Conservation (phyloP, 2,329 filamentous ascomycete species). For the Trichophyton simii region DNA sequence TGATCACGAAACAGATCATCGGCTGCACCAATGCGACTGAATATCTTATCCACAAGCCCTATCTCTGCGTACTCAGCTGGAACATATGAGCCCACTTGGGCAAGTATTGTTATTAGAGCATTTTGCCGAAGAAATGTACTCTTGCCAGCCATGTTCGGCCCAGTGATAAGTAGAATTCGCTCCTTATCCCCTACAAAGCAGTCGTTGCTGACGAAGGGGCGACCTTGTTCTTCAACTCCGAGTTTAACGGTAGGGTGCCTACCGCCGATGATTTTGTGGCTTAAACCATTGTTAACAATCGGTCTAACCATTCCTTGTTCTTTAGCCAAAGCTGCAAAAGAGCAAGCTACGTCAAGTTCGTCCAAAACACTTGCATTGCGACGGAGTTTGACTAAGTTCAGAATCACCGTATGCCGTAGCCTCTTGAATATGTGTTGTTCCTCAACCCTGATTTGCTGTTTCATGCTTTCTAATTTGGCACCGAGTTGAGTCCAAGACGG, state of each 20-base stretch:
- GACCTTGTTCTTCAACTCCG: constrained; percentile 64
- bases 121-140: constrained; percentile 93
- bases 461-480: constrained; percentile 62
- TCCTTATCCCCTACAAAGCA: constrained; percentile 67
- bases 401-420: constrained; percentile 63
- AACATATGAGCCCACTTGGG: constrained; percentile 85
- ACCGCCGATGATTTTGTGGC: constrained; percentile 69
- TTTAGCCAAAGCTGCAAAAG: constrained; percentile 65
- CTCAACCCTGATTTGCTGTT: constrained; percentile 65
- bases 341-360: constrained; percentile 80
- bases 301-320: constrained; percentile 66
- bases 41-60: constrained; percentile 89
- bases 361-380: constrained; percentile 86
- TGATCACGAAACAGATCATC: constrained; percentile 92
- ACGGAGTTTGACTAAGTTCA: constrained; percentile 71
- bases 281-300: constrained; percentile 49
- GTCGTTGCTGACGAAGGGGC: constrained; percentile 74
- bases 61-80: constrained; percentile 76
- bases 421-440: constrained; percentile 67
- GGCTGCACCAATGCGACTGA: constrained; percentile 82
- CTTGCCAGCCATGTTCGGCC: constrained; percentile 98
- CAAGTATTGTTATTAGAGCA: constrained; percentile 83
- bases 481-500: constrained; percentile 76
- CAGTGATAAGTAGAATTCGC: constrained; percentile 55
- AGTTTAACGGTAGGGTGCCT: constrained; percentile 86